Conservation (phyloP, 352 stramenopile species). For the Pythium inflatum region DNA sequence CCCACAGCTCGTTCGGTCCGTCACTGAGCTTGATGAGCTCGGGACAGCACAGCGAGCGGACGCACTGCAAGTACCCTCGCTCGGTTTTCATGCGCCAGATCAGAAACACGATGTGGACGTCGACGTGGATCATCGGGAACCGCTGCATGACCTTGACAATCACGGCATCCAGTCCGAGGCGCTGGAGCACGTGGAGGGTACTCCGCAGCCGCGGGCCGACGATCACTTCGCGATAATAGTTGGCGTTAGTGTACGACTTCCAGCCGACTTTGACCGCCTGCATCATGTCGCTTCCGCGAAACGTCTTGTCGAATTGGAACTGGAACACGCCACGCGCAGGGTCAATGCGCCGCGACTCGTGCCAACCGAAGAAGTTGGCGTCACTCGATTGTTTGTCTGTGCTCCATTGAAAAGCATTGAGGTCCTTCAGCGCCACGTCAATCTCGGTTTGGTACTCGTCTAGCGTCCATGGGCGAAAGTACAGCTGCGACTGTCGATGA, state of each 20-base stretch:
- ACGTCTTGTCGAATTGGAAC: slow-evolving; percentile 7
- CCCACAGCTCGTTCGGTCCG: neutral
- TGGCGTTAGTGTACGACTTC: neutral
- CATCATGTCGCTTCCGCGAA: slow-evolving; percentile 1
- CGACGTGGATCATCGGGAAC: neutral
- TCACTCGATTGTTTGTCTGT: too few species aligned
- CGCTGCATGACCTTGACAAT: neutral
- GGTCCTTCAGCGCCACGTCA: neutral
- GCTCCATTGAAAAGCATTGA: slow-evolving; percentile 4
- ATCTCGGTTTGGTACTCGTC: slow-evolving; percentile 7
- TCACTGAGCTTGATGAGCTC: neutral
- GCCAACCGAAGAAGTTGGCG: slow-evolving; percentile 4
- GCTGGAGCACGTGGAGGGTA: neutral
- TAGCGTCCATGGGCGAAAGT: slow-evolving; percentile 6
- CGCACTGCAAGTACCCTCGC: neutral
- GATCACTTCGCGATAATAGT: neutral
- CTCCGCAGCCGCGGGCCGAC: neutral
- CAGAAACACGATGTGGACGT: neutral
- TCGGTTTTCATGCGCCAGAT: neutral
- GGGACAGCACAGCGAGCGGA: neutral
- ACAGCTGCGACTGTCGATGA: neutral
- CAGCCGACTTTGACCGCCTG: neutral
- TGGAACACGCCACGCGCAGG: neutral
- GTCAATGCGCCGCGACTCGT: neutral
- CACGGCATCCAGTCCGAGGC: neutral